Base-by-base conservation (phyloP, 2,329 filamentous ascomycete species). In the Dothideomycetes sp. region DNA sequence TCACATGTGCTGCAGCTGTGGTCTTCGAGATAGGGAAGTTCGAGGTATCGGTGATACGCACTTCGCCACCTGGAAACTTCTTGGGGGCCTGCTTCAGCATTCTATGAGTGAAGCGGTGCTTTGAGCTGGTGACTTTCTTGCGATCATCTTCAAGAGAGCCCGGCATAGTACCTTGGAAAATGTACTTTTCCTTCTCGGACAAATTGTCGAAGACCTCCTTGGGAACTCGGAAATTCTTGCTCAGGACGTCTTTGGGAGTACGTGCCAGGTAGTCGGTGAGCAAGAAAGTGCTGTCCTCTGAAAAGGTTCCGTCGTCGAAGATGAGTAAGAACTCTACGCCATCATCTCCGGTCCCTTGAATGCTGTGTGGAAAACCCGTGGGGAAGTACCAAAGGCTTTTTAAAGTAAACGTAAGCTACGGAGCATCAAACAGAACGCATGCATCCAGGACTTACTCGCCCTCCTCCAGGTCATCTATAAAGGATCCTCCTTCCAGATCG, bases 321-420 rank as follows among this genome's bases (percentile, higher is more conserved):
- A 81, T 67, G 27, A 81, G 64, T 2, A 82, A 62, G 51, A 81
- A 81, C 45, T 80, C 75, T 1, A 71, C 75, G 19, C 76, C 82
- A 32, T 82, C 33, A 13, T 35, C 18, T 10, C 31, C 33, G 0
- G 87, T 64, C 0, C 80, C 83, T 59, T 87, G 83, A 2, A 88
- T 72, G 0, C 80, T 84, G 58, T 88, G 83, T 9, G 83, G 83
- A 23, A 86, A 73, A 5, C 83, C 83, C 9, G 78, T 76, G 16
- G 83, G 83, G 62, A 88, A 88, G 53, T 84, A 88, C 82, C 82
- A 88, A 5, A 88, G 60, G 52, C n/a, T n/a, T n/a, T n/a, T n/a
- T n/a, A n/a, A n/a, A n/a, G n/a, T n/a, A n/a, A n/a, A n/a, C n/a
- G n/a, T n/a, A n/a, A n/a, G n/a, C n/a, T n/a, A n/a, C n/a, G n/a